Conservation (phyloP, 2,329 filamentous ascomycete species). For the Epichloe sp. region DNA sequence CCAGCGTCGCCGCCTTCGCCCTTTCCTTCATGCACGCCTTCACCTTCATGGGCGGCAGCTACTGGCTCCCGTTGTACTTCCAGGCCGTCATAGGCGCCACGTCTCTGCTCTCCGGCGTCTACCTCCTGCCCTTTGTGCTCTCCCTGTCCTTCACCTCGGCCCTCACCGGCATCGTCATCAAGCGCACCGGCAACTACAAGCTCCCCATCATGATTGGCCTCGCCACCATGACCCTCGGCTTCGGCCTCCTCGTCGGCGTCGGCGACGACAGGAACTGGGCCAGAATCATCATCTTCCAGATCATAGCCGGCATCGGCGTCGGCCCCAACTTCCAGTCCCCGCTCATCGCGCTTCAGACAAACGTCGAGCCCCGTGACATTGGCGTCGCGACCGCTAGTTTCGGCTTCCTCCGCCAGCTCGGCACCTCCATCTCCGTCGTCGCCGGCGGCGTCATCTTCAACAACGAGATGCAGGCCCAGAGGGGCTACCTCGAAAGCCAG, state of each 20-base stretch:
- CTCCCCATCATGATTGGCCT: slow-evolving; percentile 46
- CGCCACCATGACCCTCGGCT: slow-evolving; percentile 47
- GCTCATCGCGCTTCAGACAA: slow-evolving; percentile 54
- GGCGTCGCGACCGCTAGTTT: slow-evolving; percentile 57
- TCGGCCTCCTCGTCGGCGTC: slow-evolving; percentile 50
- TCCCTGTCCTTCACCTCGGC: slow-evolving; percentile 52
- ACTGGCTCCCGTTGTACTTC: slow-evolving; percentile 79
- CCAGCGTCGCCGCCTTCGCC: slow-evolving; percentile 51
- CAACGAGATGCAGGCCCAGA: slow-evolving; percentile 53
- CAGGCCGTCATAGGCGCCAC: slow-evolving; percentile 58
- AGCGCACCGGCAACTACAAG: slow-evolving; percentile 53
- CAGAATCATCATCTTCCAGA: slow-evolving; percentile 47
- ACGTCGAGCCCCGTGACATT: slow-evolving; percentile 48
- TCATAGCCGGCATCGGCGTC: slow-evolving; percentile 49
- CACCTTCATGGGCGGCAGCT: slow-evolving; percentile 64
- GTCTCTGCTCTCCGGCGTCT: slow-evolving; percentile 61
- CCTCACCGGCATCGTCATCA: slow-evolving; percentile 40
- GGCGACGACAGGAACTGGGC: slow-evolving; percentile 39
- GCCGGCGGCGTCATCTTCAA: slow-evolving; percentile 70
- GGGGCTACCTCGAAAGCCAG: slow-evolving; percentile 30
- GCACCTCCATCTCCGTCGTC: slow-evolving; percentile 54
- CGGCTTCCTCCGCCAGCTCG: slow-evolving; percentile 54
- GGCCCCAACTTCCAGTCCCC: slow-evolving; percentile 59
- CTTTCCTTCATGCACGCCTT: slow-evolving; percentile 62
- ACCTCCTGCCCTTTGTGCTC: slow-evolving; percentile 57